Evolutionary conservation across 2,329 filamentous ascomycete species (phyloP).

Genomic region (Cladophialophora psammophila): DNA sequence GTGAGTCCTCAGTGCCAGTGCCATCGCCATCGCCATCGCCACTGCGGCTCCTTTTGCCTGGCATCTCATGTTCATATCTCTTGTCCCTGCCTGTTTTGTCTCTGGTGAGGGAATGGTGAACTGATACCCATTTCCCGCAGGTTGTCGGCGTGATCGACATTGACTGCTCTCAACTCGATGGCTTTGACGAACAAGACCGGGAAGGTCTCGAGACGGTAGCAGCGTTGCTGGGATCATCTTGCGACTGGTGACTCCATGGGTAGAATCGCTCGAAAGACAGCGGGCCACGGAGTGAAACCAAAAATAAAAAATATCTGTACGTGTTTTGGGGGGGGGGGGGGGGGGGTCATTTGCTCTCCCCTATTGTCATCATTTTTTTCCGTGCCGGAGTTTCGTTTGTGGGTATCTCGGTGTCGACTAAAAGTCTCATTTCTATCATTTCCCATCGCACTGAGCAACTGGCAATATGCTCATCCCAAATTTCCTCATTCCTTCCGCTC

Average conservation of each 20-base stretch:
- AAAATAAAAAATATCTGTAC: background rate
- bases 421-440: background rate
- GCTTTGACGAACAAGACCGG: constrained; percentile 55
- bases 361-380: background rate
- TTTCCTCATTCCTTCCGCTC: background rate
- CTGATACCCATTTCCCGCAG: constrained; percentile 38
- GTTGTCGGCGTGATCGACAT: constrained; percentile 59
- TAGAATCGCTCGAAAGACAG: background rate
- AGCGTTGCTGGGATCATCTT: constrained; percentile 48
- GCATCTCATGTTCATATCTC: background rate
- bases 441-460: background rate
- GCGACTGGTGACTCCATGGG: constrained; percentile 48
- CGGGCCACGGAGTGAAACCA: background rate
- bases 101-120: background rate
- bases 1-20: constrained; percentile 41
- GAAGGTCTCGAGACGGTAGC: constrained; percentile 53
- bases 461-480: background rate
- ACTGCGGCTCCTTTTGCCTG: too few species aligned
- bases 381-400: constrained; percentile 3
- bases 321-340: background rate
- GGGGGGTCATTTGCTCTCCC: background rate
- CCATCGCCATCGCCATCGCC: too few species aligned
- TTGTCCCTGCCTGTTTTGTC: background rate
- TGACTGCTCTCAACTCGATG: constrained; percentile 53
- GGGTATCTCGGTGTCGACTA: background rate